phyloP scores from a whole-genome alignment of 495 filamentous ascomycete species.

The Penicillium parvum region DNA sequence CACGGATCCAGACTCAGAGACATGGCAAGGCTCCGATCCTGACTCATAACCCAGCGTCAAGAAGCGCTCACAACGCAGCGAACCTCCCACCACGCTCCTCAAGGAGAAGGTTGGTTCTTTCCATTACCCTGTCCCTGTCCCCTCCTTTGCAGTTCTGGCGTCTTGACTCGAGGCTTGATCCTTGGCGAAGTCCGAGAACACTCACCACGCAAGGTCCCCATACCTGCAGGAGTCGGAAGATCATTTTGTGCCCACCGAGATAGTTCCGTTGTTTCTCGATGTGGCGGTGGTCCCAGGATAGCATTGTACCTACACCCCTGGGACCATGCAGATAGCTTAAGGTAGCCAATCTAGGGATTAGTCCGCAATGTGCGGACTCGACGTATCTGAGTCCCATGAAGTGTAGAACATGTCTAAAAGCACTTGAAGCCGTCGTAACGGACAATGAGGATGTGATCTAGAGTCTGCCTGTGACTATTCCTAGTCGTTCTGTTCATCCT shows the following conservation, averaged over 20 bases:
- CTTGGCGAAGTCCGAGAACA: conserved; percentile 9
- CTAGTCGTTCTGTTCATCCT: no score
- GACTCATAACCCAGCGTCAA: no score
- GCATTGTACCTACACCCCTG: conserved; percentile 26
- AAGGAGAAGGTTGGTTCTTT: conserved; percentile 40
- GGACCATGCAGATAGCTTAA: conserved; percentile 25
- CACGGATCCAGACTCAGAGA: no score
- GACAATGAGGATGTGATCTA: no score
- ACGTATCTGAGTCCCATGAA: background rate
- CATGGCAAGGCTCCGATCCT: no score
- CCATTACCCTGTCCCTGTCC: conserved; percentile 28
- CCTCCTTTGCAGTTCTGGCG: conserved; percentile 11
- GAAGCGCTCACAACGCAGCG: conserved; percentile 16
- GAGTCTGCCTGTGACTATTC: no score
- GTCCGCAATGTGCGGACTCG: conserved; percentile 9
- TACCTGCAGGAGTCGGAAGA: conserved; percentile 4
- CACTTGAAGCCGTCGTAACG: no score
- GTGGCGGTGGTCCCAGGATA: conserved; percentile 13
- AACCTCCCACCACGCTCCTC: conserved; percentile 13
- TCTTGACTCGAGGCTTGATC: conserved; percentile 11
- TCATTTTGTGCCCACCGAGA: conserved; percentile 18
- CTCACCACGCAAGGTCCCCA: conserved; percentile 1
- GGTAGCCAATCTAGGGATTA: conserved; percentile 15
- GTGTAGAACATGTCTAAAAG: background rate
- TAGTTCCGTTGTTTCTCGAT: conserved; percentile 5